Percentiles rank a stretch among this genome's conserved stretches.
phyloP scores from a whole-genome alignment of 106 monocot genomes.

The Dioscorea zingiberensis region DNA sequence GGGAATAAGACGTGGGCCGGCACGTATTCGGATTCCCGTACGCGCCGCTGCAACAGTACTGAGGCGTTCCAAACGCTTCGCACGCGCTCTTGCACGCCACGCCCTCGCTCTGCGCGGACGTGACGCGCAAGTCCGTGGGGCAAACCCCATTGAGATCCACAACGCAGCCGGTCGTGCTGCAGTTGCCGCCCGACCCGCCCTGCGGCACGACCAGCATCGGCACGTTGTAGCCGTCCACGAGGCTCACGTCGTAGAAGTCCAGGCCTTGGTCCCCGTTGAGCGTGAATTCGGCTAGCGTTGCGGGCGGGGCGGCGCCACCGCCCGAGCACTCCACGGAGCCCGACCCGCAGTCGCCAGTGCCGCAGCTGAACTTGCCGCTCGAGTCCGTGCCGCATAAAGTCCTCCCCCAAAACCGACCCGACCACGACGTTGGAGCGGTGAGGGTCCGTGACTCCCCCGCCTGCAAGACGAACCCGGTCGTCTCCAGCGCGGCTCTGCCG shows the following conservation, averaged over 20 bases:
- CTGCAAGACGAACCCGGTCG: conserved; percentile 41
- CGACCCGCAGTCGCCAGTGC: conserved; percentile 70
- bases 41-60: conserved; percentile 85
- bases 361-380: conserved; percentile 46
- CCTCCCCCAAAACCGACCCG: conserved; percentile 87
- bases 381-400: conserved; percentile 58
- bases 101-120: conserved; percentile 25
- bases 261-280: conserved; percentile 46
- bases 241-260: conserved; percentile 33
- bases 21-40: conserved; percentile 85
- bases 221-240: conserved; percentile 2
- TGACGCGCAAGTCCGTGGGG: conserved; percentile 53
- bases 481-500: conserved; percentile 39
- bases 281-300: conserved; percentile 73
- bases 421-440: conserved; percentile 54
- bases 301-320: conserved; percentile 48
- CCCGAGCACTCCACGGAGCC: conserved; percentile 41
- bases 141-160: conserved; percentile 67
- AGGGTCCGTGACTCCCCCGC: conserved; percentile 35
- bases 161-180: conserved; percentile 64
- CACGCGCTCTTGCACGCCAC: conserved; percentile 92
- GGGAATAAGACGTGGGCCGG: conserved; percentile 65
- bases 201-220: conserved; percentile 14
- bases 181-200: conserved; percentile 23
- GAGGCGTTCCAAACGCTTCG: conserved; percentile 66